A percentile compares a stretch with the other conserved stretches of the same genome.
phyloP scores from a whole-genome alignment of 202 grass and related monocot genomes.

The Carex arenaria region DNA sequence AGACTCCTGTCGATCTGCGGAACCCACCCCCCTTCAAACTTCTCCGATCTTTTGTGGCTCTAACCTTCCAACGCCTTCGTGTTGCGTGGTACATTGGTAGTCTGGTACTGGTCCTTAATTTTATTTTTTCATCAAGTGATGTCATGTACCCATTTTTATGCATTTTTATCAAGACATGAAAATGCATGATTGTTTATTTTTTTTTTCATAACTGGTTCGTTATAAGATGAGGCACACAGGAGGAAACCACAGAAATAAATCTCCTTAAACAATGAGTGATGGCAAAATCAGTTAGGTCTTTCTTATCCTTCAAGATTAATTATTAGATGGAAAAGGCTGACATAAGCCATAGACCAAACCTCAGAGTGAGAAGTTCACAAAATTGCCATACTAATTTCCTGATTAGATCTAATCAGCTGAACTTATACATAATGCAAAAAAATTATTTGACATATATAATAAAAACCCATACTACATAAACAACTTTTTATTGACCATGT shows the following conservation, averaged over 20 bases:
- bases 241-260: neutral
- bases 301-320: slow-evolving; percentile 27
- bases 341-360: slow-evolving; percentile 20
- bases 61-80: neutral
- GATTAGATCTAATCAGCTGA: neutral
- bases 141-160: neutral
- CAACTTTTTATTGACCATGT: no score
- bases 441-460: neutral
- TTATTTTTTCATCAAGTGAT: neutral
- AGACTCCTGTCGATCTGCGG: slow-evolving; percentile 23
- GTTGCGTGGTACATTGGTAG: neutral
- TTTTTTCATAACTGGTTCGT: neutral
- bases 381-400: neutral
- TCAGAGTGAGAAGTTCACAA: neutral
- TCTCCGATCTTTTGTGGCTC: neutral
- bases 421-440: neutral
- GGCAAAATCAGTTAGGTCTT: slow-evolving; percentile 26
- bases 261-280: neutral
- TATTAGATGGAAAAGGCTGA: slow-evolving; percentile 22
- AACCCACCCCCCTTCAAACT: neutral
- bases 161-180: neutral
- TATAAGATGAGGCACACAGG: neutral
- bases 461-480: no score
- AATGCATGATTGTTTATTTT: neutral
- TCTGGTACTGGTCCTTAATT: no score